These are phyloP conservation scores for Boletus putidus DNA, from an alignment of 1,284 basidiomycete species.

Conservation along the genomic window DNA sequence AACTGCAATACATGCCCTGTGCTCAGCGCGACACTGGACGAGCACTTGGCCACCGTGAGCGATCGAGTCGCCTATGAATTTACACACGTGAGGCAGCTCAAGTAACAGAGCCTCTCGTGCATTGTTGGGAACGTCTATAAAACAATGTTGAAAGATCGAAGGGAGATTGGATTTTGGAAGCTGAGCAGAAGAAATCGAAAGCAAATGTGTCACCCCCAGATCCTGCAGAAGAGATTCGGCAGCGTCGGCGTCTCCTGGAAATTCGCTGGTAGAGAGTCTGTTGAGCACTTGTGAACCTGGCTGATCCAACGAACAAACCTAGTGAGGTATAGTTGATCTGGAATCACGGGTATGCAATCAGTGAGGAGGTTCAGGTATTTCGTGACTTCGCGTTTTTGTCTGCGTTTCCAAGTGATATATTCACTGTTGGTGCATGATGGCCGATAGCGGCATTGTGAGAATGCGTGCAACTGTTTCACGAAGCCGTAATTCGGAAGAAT, in stretches of 20 bases:
- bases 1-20: slow-evolving; percentile 56
- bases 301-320: slow-evolving; percentile 41
- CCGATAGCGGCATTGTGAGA: slow-evolving; percentile 50
- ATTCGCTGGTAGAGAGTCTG: slow-evolving; percentile 43
- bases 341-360: slow-evolving; percentile 52
- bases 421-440: slow-evolving; percentile 44
- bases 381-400: slow-evolving; percentile 51
- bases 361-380: slow-evolving; percentile 50
- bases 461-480: slow-evolving; percentile 56
- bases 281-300: background rate
- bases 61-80: slow-evolving; percentile 46
- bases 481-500: slow-evolving; percentile 67
- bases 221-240: slow-evolving; percentile 53
- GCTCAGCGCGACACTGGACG: slow-evolving; percentile 61
- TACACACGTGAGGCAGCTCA: slow-evolving; percentile 45
- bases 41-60: slow-evolving; percentile 51
- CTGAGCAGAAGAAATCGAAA: slow-evolving; percentile 52
- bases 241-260: slow-evolving; percentile 51
- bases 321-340: slow-evolving; percentile 49
- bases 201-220: slow-evolving; percentile 50
- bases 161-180: slow-evolving; percentile 37
- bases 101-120: slow-evolving; percentile 44
- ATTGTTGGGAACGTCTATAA: slow-evolving; percentile 43
- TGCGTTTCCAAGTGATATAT: slow-evolving; percentile 58
- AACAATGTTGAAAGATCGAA: slow-evolving; percentile 39